These are phyloP conservation scores for Sordariomycetes sp. DNA, from an alignment of 2,329 filamentous ascomycete genomes.

Conservation along the genomic window DNA sequence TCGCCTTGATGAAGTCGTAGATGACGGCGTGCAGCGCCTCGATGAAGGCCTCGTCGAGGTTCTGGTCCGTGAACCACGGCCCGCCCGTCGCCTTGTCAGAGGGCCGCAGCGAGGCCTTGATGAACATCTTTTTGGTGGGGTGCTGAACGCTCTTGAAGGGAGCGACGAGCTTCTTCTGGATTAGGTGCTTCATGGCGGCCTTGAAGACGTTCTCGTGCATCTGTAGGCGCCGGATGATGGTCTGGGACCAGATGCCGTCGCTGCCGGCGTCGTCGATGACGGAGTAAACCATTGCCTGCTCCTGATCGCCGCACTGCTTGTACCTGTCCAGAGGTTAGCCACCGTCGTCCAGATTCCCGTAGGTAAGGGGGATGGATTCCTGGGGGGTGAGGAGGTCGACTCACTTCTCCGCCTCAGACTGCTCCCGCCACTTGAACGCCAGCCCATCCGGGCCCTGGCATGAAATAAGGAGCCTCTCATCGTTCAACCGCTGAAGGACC, in stretches of 20 bases:
- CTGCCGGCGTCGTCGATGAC: constrained; percentile 76
- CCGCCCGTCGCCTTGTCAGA: constrained; percentile 87
- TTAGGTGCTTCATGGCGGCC: constrained; percentile 71
- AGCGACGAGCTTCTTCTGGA: constrained; percentile 70
- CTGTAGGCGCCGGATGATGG: constrained; percentile 65
- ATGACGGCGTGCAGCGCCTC: constrained; percentile 61
- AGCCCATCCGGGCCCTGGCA: constrained; percentile 28
- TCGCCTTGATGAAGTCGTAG: constrained; percentile 56
- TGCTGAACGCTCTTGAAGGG: constrained; percentile 86
- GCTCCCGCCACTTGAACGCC: constrained; percentile 44
- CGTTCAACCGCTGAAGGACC: constrained; percentile 42
- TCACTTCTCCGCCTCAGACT: constrained; percentile 50
- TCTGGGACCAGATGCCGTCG: constrained; percentile 84
- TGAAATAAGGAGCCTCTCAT: constrained; percentile 45
- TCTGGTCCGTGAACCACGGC: constrained; percentile 86
- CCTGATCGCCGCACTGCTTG: constrained; percentile 50
- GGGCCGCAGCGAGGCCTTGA: constrained; percentile 72
- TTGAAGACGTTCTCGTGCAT: constrained; percentile 76
- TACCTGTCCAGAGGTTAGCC: constrained; percentile 28
- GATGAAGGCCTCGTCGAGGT: constrained; percentile 81
- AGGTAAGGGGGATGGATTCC: neutral
- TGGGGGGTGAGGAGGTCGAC: constrained; percentile 8
- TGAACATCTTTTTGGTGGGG: constrained; percentile 89
- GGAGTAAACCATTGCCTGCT: constrained; percentile 73
- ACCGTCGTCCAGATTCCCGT: neutral